Evolutionary conservation across 2,329 filamentous ascomycete species (phyloP), one percentile per base, ranked within the genome.

Genomic region (Fusarium devonianum): DNA sequence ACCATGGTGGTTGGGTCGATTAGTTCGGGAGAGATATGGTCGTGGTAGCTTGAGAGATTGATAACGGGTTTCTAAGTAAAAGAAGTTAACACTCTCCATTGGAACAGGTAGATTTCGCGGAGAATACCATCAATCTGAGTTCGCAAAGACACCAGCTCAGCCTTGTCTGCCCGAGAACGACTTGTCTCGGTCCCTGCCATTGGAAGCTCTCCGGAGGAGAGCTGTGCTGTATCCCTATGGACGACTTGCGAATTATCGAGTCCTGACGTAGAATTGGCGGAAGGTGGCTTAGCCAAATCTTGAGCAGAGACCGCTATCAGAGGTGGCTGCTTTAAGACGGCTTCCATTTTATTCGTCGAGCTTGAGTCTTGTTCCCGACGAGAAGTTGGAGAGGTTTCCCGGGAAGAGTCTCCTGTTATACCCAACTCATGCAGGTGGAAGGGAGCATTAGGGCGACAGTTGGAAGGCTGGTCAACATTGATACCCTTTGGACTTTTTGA

Each of bases 341-440:
- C n/a, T n/a, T n/a, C n/a, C n/a, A n/a, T n/a, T n/a, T n/a, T n/a
- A n/a, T n/a, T n/a, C n/a, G n/a, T n/a, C n/a, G n/a, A n/a, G n/a
- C n/a, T n/a, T n/a, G 12, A 28, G 14, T 11, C n/a, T 14, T 26
- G 17, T 26, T 21, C 25, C 12, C 11, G 16, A 4, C 14, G 14
- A n/a, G 10, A 11, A 36, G 18, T 7, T 6, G 35, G 29, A 34
- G 18, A 26, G 10, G 12, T 14, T 0, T 34, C 11, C 2, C 35
- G 28, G 7, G 45, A 28, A 32, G 25, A 8, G 12, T 17, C 33
- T 11, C 43, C 48, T 7, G 14, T 10, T 10, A 60, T 25, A 5
- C 53, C 56, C 19, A 62, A 22, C 22, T 62, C 60, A 19, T 56
- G 51, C 23, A 64, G 42, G 30, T 62, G 50, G 4, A 60, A 32